Conservation (phyloP, 2,329 filamentous ascomycete species). For the Akanthomyces dipterigenus region DNA sequence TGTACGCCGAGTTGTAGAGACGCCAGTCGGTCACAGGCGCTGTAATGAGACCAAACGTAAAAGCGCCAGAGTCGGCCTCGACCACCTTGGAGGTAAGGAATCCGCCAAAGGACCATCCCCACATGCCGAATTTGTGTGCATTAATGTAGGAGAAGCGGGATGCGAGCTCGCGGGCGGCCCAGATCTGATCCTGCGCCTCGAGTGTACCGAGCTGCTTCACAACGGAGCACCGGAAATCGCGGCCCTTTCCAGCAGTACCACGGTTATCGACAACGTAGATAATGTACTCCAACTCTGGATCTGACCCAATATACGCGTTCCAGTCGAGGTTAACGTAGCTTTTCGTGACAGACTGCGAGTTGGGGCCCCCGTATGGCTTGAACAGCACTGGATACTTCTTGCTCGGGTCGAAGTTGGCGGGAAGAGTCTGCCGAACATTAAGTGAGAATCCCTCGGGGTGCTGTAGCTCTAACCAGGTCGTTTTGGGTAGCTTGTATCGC, state of each 20-base stretch:
- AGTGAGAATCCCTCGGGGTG: constrained; percentile 55
- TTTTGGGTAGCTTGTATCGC: constrained; percentile 56
- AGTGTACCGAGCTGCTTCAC: constrained; percentile 53
- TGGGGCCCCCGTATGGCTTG: constrained; percentile 61
- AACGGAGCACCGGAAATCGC: constrained; percentile 53
- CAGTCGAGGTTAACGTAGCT: constrained; percentile 48
- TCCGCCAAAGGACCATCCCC: constrained; percentile 63
- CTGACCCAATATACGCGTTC: constrained; percentile 58
- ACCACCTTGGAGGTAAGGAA: constrained; percentile 61
- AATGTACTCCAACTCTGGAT: constrained; percentile 61
- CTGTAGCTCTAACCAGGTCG: constrained; percentile 55
- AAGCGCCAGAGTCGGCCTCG: constrained; percentile 53
- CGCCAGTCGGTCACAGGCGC: constrained; percentile 64
- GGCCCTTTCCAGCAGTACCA: constrained; percentile 58
- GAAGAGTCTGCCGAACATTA: constrained; percentile 59
- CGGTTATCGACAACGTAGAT: constrained; percentile 63
- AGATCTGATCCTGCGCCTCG: constrained; percentile 61
- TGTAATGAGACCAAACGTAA: constrained; percentile 56
- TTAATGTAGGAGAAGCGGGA: constrained; percentile 48
- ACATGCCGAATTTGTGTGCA: constrained; percentile 54
- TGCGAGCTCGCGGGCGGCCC: constrained; percentile 52
- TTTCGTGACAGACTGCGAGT: constrained; percentile 55
- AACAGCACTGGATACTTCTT: constrained; percentile 63
- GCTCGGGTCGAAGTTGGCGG: constrained; percentile 53
- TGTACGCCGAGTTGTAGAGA: constrained; percentile 66